A percentile compares a stretch with the other conserved stretches of the same genome.
Conservation (phyloP, 2,329 filamentous ascomycete genomes). For the Claviceps citrina region DNA sequence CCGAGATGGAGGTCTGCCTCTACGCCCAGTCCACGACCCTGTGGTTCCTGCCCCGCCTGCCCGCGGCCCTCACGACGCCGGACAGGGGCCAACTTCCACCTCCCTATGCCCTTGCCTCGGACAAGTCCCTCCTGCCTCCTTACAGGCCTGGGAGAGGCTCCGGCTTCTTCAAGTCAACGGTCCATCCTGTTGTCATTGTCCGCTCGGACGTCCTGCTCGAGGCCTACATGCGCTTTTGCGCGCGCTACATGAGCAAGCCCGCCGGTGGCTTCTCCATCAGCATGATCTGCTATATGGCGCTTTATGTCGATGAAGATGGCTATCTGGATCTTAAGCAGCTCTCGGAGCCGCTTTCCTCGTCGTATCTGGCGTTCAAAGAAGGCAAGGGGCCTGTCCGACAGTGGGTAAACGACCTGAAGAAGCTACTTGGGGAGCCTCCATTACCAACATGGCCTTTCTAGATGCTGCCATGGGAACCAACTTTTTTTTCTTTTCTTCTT, state of each 20-base stretch:
- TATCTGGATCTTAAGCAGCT: background rate
- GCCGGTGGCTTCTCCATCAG: background rate
- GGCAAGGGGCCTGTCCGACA: background rate
- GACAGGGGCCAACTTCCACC: background rate
- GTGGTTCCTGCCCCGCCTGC: conserved; percentile 1
- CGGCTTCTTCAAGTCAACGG: background rate
- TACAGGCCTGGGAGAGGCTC: background rate
- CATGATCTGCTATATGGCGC: background rate
- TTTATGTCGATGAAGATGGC: conserved; percentile 3
- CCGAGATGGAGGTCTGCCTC: background rate
- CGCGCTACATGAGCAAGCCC: background rate
- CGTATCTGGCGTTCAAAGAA: background rate
- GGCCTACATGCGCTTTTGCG: conserved; percentile 1
- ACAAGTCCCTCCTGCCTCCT: background rate
- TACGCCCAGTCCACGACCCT: background rate
- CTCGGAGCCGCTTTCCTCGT: conserved; percentile 1
- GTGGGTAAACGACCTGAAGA: background rate
- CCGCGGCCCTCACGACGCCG: background rate
- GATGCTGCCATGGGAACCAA: no score
- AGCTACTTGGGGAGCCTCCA: conserved; percentile 1
- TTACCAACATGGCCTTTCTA: no score
- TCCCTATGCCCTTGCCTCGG: background rate
- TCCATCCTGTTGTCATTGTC: background rate
- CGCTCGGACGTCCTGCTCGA: conserved; percentile 1
- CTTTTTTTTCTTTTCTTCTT: background rate